Evolutionary conservation across 73 alveolate species (phyloP).

Genomic region (Paramecium sexaurelia): DNA sequence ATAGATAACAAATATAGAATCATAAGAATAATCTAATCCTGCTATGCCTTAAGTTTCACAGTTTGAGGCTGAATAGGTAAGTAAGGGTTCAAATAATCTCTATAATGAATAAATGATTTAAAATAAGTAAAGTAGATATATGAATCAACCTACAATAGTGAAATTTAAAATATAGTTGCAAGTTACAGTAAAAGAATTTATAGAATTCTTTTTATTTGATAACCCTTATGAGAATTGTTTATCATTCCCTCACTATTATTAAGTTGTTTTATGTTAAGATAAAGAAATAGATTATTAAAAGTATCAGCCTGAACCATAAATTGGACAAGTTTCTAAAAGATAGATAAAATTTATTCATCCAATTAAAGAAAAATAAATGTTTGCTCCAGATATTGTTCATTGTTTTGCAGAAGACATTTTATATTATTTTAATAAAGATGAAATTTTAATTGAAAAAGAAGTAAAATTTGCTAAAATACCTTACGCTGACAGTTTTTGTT

Average conservation of each 20-base stretch:
- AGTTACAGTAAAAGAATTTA: not conserved
- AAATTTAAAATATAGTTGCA: not conserved
- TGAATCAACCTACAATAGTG: not conserved
- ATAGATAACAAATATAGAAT: not conserved
- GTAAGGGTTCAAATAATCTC: not conserved
- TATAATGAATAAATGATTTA: slow-evolving; percentile 1
- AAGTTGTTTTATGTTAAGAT: not conserved
- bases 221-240: not conserved
- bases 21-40: not conserved
- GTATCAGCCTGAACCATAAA: slow-evolving; percentile 28
- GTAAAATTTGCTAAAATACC: slow-evolving; percentile 65
- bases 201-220: not conserved
- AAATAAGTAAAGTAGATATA: not conserved
- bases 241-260: not conserved
- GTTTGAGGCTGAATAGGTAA: not conserved
- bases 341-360: slow-evolving; percentile 62
- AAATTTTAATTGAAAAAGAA: slow-evolving; percentile 52
- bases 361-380: slow-evolving; percentile 55
- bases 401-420: slow-evolving; percentile 38
- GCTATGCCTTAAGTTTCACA: not conserved
- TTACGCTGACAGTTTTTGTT: slow-evolving; percentile 52
- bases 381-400: slow-evolving; percentile 55
- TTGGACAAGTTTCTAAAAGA: not conserved
- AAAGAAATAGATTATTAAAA: not conserved
- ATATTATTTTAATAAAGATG: slow-evolving; percentile 55